Percentiles rank a stretch among this genome's conserved stretches.
Evolutionary conservation across 1,284 basidiomycete species (phyloP).

Genomic region (Trichosporon ovoides): DNA sequence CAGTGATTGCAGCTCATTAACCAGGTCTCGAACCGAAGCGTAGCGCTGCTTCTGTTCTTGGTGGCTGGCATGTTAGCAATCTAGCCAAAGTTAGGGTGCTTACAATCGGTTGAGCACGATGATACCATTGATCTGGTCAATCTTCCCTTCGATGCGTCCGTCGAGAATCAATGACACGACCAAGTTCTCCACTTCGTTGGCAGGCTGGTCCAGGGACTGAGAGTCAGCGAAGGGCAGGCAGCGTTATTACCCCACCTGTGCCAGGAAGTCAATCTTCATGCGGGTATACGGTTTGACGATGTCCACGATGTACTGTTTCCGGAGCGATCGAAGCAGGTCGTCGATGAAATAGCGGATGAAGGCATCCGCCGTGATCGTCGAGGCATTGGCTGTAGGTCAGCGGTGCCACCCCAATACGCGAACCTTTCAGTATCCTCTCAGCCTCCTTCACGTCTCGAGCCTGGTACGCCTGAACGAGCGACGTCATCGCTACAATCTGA

Average conservation of each 20-base stretch:
- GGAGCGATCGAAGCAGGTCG: constrained; percentile 83
- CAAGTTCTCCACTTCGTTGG: constrained; percentile 83
- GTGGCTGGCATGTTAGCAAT: constrained; percentile 57
- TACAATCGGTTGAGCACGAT: constrained; percentile 84
- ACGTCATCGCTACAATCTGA: constrained; percentile 97
- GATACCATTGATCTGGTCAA: constrained; percentile 90
- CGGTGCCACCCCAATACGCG: not conserved
- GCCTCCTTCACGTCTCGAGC: constrained; percentile 90
- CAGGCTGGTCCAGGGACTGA: constrained; percentile 86
- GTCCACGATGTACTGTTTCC: constrained; percentile 95
- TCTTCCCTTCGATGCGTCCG: constrained; percentile 86
- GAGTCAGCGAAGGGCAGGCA: not conserved
- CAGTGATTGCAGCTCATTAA: constrained; percentile 60
- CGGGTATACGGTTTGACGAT: constrained; percentile 95
- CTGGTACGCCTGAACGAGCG: constrained; percentile 92
- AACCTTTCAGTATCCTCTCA: constrained; percentile 89
- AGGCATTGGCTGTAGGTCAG: constrained; percentile 66
- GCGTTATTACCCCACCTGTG: constrained; percentile 62
- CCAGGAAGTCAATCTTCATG: constrained; percentile 83
- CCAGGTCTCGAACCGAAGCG: constrained; percentile 72
- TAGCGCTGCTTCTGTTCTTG: constrained; percentile 78
- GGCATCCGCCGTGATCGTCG: constrained; percentile 88
- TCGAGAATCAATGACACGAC: constrained; percentile 91
- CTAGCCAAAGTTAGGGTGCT: constrained; percentile 29
- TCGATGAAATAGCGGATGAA: constrained; percentile 94